phyloP scores from a whole-genome alignment of 208 protist species.

The Naegleria fowleri region DNA sequence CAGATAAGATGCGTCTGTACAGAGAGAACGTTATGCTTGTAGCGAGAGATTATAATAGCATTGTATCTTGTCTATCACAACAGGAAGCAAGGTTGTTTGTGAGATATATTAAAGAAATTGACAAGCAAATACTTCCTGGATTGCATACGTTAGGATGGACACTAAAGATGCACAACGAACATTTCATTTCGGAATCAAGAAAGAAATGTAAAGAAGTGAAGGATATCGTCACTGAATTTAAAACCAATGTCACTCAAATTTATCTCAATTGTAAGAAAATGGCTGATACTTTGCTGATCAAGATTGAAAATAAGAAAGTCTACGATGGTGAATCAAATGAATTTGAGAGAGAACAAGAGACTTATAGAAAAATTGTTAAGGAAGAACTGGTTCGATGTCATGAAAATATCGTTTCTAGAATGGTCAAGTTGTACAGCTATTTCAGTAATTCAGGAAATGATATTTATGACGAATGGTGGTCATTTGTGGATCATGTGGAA shows the following conservation, averaged over 20 bases:
- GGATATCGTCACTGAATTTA: slow-evolving; percentile 83
- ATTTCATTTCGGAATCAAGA: slow-evolving; percentile 86
- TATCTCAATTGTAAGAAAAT: slow-evolving; percentile 77
- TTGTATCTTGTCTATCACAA: slow-evolving; percentile 70
- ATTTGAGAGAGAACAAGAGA: slow-evolving; percentile 73
- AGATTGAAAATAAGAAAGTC: slow-evolving; percentile 86
- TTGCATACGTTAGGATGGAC: slow-evolving; percentile 87
- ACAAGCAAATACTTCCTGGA: slow-evolving; percentile 79
- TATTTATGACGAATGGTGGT: slow-evolving; percentile 80
- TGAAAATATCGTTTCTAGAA: slow-evolving; percentile 64
- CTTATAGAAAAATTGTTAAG: slow-evolving; percentile 63
- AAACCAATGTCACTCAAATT: slow-evolving; percentile 72
- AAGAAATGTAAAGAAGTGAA: slow-evolving; percentile 70
- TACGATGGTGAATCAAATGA: slow-evolving; percentile 62
- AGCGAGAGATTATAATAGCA: slow-evolving; percentile 88
- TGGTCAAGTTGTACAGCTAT: slow-evolving; percentile 72
- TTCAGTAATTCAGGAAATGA: slow-evolving; percentile 68
- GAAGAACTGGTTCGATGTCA: slow-evolving; percentile 69
- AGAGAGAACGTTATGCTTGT: slow-evolving; percentile 88
- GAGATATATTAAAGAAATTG: slow-evolving; percentile 76
- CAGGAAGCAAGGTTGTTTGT: slow-evolving; percentile 87
- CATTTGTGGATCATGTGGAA: slow-evolving; percentile 82
- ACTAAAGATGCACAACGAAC: slow-evolving; percentile 84
- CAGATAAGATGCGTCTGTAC: slow-evolving; percentile 84
- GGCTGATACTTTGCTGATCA: slow-evolving; percentile 77